Percentiles rank a stretch among this genome's conserved stretches.
phyloP scores from a whole-genome alignment of 345 rosid genomes.

The Brassica incana region DNA sequence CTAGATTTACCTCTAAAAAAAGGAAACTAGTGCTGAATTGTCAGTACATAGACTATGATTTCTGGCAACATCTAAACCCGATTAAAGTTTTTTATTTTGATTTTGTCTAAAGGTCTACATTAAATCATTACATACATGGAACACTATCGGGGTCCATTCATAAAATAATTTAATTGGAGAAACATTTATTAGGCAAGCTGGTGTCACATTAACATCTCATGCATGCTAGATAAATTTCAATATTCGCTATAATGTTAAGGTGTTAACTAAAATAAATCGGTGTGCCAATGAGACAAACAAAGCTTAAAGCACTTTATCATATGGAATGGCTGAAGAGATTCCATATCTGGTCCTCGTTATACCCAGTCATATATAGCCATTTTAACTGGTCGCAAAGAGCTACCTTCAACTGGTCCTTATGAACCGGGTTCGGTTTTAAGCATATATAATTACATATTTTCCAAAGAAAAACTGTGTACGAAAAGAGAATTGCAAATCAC shows the following conservation, averaged over 20 bases:
- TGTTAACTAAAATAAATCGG: neutral
- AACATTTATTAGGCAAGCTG: neutral
- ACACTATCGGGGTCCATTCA: conserved; percentile 27
- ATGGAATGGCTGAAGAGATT: neutral
- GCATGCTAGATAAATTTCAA: neutral
- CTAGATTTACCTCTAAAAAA: neutral
- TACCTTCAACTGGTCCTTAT: neutral
- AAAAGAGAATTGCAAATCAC: neutral
- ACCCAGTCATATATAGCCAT: neutral
- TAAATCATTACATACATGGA: conserved; percentile 25
- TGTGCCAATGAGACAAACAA: neutral
- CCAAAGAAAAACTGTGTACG: neutral
- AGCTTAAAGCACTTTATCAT: neutral
- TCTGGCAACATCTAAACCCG: neutral
- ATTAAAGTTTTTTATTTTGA: neutral
- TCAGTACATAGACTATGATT: neutral
- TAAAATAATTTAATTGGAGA: conserved; percentile 10
- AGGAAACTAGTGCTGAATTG: neutral
- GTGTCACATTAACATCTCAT: conserved; percentile 29
- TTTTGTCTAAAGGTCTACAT: neutral
- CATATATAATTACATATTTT: neutral
- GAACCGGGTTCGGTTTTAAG: neutral
- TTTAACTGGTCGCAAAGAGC: neutral
- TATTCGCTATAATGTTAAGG: neutral
- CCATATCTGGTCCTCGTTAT: neutral